Base-by-base conservation (phyloP, 2,329 filamentous ascomycete species). In the Verticillium isaacii region DNA sequence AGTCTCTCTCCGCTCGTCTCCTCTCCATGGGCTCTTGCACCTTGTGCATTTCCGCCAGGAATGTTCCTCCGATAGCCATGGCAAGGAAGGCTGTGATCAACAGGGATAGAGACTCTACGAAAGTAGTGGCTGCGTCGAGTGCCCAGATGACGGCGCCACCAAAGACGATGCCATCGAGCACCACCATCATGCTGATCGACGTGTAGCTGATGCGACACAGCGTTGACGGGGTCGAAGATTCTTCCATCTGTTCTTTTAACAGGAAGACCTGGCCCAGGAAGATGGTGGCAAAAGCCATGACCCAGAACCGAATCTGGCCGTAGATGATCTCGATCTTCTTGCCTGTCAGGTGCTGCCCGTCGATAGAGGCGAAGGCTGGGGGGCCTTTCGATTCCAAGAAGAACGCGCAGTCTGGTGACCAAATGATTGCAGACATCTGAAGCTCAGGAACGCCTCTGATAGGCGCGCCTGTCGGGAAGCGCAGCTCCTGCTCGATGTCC, bases 321-420 rank as follows among this genome's bases (percentile, higher is more conserved):
- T 86, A 74, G 64, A 84, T 84, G 14, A 85, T 75, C 71, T 89
- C 86, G 57, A 84, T 80, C 69, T 89, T 90, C 68, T 84, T 78
- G 9, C 87, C 87, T 1, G 78, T 70, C 4, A 89, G 76, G 68
- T 89, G 86, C 9, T 81, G 74, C 1, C 80, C 81, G 36, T 86
- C 82, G 5, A 72, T 72, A 0, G 79, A 75, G 0, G 83, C 69
- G 63, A 80, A 87, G 15, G 78, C 74, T 0, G 87, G 87, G 1
- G 86, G 85, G 0, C 88, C 88, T 67, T 85, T 87, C 15, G 84
- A 84, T 68, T 89, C 85, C 37, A 90, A 75, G 63, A 89, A 87
- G 72, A 85, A 89, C 4, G 81, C 84, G 68, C 88, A 90, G 70
- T 90, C 88, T 1, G 88, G 88, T 12, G 88, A 90, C 73, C 86